Evolutionary conservation across 2,329 filamentous ascomycete species (phyloP).

Genomic region (Colletotrichum cereale): DNA sequence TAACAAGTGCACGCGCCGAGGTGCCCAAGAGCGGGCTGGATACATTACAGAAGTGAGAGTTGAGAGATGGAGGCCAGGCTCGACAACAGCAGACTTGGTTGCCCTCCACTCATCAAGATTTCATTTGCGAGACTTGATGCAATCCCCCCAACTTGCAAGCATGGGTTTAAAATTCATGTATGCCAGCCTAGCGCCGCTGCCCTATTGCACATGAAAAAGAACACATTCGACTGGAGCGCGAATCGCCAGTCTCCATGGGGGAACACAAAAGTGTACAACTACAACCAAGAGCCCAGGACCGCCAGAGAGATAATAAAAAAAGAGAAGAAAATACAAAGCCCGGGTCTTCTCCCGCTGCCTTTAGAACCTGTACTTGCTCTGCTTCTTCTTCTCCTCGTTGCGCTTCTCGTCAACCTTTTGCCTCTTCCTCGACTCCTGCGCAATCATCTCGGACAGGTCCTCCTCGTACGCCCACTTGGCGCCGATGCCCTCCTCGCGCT

Average conservation of each 20-base stretch:
- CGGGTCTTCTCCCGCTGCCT: background rate
- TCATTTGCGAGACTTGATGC: background rate
- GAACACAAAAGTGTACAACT: conserved; percentile 18
- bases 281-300: conserved; percentile 11
- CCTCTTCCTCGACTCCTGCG: conserved; percentile 90
- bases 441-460: conserved; percentile 95
- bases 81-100: background rate
- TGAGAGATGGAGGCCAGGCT: background rate
- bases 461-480: conserved; percentile 83
- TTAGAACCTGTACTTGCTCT: conserved; percentile 65
- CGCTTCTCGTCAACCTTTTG: conserved; percentile 89
- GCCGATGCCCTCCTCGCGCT: conserved; percentile 73
- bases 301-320: too few species aligned
- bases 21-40: background rate
- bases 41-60: background rate
- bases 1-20: background rate
- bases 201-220: conserved; percentile 25
- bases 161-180: background rate
- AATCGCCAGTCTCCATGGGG: background rate
- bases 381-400: conserved; percentile 70
- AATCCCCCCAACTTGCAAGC: background rate
- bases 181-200: conserved; percentile 28
- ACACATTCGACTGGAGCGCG: background rate
- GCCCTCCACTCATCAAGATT: background rate
- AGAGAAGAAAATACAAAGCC: too few species aligned